These are phyloP conservation scores for Exsudoporus frostii DNA, from an alignment of 768 basidiomycete species.

Conservation along the genomic window DNA sequence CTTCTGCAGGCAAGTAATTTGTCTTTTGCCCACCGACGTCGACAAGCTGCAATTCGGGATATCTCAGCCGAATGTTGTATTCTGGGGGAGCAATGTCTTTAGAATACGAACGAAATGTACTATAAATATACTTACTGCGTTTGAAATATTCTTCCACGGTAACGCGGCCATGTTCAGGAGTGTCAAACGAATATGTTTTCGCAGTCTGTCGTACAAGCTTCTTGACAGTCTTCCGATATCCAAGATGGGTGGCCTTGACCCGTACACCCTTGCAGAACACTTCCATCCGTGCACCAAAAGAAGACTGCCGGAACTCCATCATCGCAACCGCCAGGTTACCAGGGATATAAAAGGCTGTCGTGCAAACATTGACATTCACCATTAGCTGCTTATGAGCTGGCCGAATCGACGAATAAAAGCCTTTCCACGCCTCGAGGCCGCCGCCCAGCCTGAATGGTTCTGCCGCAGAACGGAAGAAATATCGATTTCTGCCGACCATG, in stretches of 20 bases:
- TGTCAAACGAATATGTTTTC: conserved; percentile 38
- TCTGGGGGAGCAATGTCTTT: conserved; percentile 30
- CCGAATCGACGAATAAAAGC: conserved; percentile 41
- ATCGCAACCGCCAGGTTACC: conserved; percentile 45
- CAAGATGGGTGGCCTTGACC: conserved; percentile 63
- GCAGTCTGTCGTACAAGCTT: conserved; percentile 42
- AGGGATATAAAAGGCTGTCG: conserved; percentile 43
- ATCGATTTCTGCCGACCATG: conserved; percentile 50
- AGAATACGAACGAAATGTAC: background rate
- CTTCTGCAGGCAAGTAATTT: conserved; percentile 44
- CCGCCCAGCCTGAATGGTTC: conserved; percentile 38
- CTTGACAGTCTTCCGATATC: conserved; percentile 74
- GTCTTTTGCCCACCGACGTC: conserved; percentile 46
- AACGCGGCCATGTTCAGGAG: conserved; percentile 39
- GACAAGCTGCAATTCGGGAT: conserved; percentile 43
- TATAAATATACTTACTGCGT: conserved; percentile 36
- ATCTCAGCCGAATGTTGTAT: conserved; percentile 37
- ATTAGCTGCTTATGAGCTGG: conserved; percentile 44
- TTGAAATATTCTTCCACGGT: conserved; percentile 48
- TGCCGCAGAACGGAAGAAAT: conserved; percentile 43
- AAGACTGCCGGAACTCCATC: conserved; percentile 41
- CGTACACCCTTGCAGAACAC: conserved; percentile 66
- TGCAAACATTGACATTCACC: conserved; percentile 55
- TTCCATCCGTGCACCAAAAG: conserved; percentile 57
- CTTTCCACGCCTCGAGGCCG: conserved; percentile 61